Conservation (phyloP, 192 early-diverging fungal species). For the Coemansia sp. region DNA sequence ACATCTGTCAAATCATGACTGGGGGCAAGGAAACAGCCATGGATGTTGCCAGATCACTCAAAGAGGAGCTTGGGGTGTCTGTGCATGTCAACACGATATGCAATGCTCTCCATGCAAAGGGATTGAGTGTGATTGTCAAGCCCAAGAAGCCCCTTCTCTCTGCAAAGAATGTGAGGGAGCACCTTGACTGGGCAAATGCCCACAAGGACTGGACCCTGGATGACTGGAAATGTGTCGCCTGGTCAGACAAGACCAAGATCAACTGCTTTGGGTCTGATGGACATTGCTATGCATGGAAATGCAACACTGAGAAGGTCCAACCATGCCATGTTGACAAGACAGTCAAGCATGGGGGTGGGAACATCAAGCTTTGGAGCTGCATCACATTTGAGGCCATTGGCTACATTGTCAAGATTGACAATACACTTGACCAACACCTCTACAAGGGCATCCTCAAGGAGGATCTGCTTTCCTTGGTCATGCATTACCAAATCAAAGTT, state of each 20-base stretch:
- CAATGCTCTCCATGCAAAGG: not conserved
- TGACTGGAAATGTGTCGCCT: constrained; percentile 37
- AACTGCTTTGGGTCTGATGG: constrained; percentile 45
- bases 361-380: constrained; percentile 35
- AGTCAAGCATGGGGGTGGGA: constrained; percentile 34
- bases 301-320: not conserved
- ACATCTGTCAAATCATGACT: not conserved
- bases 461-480: constrained; percentile 12
- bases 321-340: constrained; percentile 9
- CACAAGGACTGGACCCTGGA: constrained; percentile 35
- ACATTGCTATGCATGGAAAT: constrained; percentile 20
- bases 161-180: not conserved
- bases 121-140: not conserved
- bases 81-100: not conserved
- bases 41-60: not conserved
- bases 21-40: not conserved
- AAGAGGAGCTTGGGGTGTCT: not conserved
- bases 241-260: constrained; percentile 45
- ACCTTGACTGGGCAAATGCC: constrained; percentile 12
- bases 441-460: constrained; percentile 3
- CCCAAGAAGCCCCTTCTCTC: not conserved
- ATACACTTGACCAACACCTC: constrained; percentile 11
- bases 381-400: constrained; percentile 22
- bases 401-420: constrained; percentile 11
- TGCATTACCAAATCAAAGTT: not conserved